phyloP scores from a whole-genome alignment of 2,329 filamentous ascomycete genomes.

The Ophiosphaerella korrae region DNA sequence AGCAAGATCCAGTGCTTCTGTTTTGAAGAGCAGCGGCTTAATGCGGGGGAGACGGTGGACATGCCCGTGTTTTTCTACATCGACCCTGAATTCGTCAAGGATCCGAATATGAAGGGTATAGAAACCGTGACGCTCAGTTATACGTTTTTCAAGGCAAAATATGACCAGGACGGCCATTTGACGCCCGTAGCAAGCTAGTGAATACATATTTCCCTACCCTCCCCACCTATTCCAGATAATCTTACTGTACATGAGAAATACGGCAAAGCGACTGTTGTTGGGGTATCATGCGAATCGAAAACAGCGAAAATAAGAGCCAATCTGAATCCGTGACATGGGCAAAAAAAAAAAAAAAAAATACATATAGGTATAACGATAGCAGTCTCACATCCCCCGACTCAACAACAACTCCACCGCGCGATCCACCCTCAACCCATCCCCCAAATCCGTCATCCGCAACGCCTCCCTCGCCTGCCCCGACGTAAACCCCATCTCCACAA shows the following conservation, averaged over 20 bases:
- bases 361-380: too few relatives aligned
- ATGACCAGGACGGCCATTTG: slow-evolving; percentile 79
- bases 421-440: slow-evolving; percentile 63
- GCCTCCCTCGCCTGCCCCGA: slow-evolving; percentile 62
- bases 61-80: slow-evolving; percentile 99
- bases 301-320: not conserved
- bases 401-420: slow-evolving; percentile 62
- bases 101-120: slow-evolving; percentile 89
- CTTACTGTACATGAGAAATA: too few relatives aligned
- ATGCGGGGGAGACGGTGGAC: slow-evolving; percentile 94
- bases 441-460: slow-evolving; percentile 63
- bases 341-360: not conserved
- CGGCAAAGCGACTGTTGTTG: not conserved
- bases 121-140: slow-evolving; percentile 96
- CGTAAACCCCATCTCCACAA: slow-evolving; percentile 66
- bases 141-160: slow-evolving; percentile 95
- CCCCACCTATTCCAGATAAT: too few relatives aligned
- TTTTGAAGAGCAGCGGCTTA: slow-evolving; percentile 92
- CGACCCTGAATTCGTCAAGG: slow-evolving; percentile 90
- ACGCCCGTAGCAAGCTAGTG: slow-evolving; percentile 55
- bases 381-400: not conserved
- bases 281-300: not conserved
- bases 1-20: slow-evolving; percentile 99
- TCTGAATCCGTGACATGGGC: not conserved
- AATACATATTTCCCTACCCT: too few relatives aligned